Percentiles rank a stretch among this genome's conserved stretches.
Evolutionary conservation across 106 monocot species (phyloP).

Genomic region (Hemerocallis citrina): DNA sequence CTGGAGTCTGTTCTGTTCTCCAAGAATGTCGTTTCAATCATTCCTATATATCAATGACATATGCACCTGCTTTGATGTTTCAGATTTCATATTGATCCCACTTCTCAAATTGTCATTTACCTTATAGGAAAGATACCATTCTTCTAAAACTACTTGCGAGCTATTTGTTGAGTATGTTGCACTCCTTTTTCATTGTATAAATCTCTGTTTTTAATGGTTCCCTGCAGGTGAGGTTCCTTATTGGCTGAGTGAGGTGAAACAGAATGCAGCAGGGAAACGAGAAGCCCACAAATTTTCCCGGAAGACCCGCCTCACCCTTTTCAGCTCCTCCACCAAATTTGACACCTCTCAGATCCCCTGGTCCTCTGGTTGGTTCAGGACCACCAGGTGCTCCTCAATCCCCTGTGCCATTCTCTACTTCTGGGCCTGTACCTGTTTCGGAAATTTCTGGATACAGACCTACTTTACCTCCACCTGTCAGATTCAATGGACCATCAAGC

Average conservation of each 20-base stretch:
- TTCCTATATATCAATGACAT: too few relatives aligned
- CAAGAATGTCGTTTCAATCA: too few relatives aligned
- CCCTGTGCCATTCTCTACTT: constrained; percentile 6
- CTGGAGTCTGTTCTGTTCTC: too few relatives aligned
- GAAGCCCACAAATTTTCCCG: constrained; percentile 23
- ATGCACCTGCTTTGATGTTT: too few relatives aligned
- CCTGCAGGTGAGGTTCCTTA: neutral
- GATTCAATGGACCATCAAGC: constrained; percentile 44
- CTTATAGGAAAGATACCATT: too few relatives aligned
- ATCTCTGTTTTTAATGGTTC: neutral
- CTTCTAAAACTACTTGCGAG: too few relatives aligned
- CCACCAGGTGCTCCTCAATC: constrained; percentile 12
- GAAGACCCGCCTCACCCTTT: constrained; percentile 37
- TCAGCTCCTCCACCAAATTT: constrained; percentile 23
- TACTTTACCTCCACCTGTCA: constrained; percentile 19
- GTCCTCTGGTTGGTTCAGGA: constrained; percentile 18
- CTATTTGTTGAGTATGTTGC: neutral
- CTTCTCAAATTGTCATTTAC: too few relatives aligned
- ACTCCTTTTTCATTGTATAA: neutral
- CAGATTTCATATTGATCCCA: too few relatives aligned
- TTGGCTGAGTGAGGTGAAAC: neutral
- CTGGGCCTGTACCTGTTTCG: constrained; percentile 17
- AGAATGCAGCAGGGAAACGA: constrained; percentile 52
- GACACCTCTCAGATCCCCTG: constrained; percentile 24
- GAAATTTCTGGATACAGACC: constrained; percentile 15